These are phyloP conservation scores for Prinsepia uniflora DNA, from an alignment of 306 rosid species.

Conservation along the genomic window DNA sequence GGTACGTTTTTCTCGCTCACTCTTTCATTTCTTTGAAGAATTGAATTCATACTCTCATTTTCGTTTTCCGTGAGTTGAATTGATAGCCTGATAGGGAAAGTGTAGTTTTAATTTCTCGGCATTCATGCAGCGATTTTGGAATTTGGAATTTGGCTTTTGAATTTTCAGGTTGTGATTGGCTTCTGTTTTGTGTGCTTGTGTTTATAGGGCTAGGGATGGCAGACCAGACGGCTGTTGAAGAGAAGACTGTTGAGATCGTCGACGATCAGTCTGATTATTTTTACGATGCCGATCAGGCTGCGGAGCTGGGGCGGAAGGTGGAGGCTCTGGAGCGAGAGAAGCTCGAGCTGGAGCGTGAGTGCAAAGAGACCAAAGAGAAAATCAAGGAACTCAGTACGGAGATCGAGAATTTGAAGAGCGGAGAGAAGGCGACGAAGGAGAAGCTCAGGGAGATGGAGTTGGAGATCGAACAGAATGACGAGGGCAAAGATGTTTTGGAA, in stretches of 20 bases:
- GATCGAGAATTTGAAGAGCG: conserved; percentile 42
- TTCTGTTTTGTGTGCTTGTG: not conserved
- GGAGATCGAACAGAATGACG: conserved; percentile 40
- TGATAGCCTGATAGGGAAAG: not conserved
- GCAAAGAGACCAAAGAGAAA: conserved; percentile 39
- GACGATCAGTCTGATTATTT: conserved; percentile 34
- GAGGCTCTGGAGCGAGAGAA: conserved; percentile 55
- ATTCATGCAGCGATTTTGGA: not conserved
- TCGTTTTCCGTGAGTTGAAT: not conserved
- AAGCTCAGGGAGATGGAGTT: conserved; percentile 46
- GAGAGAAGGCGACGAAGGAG: conserved; percentile 38
- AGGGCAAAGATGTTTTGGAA: conserved; percentile 37
- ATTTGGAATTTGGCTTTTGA: not conserved
- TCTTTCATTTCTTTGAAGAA: not conserved
- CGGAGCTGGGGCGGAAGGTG: conserved; percentile 42
- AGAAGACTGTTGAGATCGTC: conserved; percentile 39
- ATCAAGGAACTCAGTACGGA: conserved; percentile 44
- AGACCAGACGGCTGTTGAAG: conserved; percentile 22
- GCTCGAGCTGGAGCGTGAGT: conserved; percentile 39
- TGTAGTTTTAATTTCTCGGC: not conserved
- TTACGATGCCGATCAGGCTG: conserved; percentile 43
- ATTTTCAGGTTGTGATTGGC: not conserved
- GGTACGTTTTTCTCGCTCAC: not conserved
- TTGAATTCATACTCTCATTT: not conserved
- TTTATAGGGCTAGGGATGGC: conserved; percentile 51